Evolutionary conservation across 768 basidiomycete genomes (phyloP), one percentile per base, ranked within the genome.

Genomic region (Rhodocollybia butyracea): DNA sequence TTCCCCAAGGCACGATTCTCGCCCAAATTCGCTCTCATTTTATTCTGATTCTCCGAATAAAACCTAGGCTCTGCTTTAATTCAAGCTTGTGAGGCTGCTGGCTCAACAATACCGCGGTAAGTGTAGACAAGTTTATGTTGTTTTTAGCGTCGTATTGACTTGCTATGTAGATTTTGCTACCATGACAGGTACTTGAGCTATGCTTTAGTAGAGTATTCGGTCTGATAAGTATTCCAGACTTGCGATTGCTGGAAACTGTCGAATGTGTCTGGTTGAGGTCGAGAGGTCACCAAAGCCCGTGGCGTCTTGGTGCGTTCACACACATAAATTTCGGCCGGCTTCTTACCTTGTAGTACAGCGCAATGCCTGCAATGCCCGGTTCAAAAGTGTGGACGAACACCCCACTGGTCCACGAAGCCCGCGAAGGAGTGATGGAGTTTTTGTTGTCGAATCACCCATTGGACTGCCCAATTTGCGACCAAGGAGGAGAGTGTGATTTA

Each of bases 351-450:
- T 57, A 41, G 38, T 50, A 46, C 41, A 92, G 90, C 69, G 96
- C 97, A 5, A 96, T 97, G 89, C 97, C 97, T 36, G 97, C 96
- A 19, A 94, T 97, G 92, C 90, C 86, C 39, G 94, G 91, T 45
- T 76, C 89, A 17, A 94, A 92, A 64, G 94, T 97, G 13, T 96
- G 86, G 69, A 97, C 94, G 30, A 93, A 96, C 70, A 91, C 90
- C 2, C 94, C 94, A 30, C 75, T 94, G 5, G 89, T 93, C 3
- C 91, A 93, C 63, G 88, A 91, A 79, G 91, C 89, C 61, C 82
- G 94, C 21, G 94, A 97, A 72, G 97, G 97, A 48, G 96, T 98
- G 57, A 98, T 99, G 97, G 97, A 98, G 67, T 97, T 98, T 73
- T 80, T 98, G 36, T 85, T 98, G 57, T 85, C 96, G 56, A 98